Percentiles rank a stretch among this genome's conserved stretches.
phyloP scores from a whole-genome alignment of 192 early-diverging fungal species.

The Coemansia sp. region DNA sequence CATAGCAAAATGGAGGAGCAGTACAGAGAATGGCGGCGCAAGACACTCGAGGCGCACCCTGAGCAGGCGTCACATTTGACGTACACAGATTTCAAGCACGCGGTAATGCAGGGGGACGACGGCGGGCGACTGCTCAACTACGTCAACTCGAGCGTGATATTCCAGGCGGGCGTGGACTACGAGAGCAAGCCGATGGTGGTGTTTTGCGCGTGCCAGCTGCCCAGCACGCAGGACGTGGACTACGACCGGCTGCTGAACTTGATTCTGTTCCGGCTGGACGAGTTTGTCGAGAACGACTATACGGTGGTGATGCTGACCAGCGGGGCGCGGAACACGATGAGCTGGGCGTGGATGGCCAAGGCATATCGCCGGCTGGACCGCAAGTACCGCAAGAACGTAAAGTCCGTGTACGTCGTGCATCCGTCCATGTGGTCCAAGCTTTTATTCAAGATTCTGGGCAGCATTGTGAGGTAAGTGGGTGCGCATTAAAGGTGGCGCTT shows the following conservation, averaged over 20 bases:
- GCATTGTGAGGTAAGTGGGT: slow-evolving; percentile 43
- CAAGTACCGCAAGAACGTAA: slow-evolving; percentile 93
- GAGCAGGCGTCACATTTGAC: slow-evolving; percentile 7
- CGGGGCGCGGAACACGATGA: slow-evolving; percentile 68
- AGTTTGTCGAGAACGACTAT: slow-evolving; percentile 89
- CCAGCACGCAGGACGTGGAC: slow-evolving; percentile 65
- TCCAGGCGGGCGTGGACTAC: slow-evolving; percentile 71
- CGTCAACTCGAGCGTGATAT: slow-evolving; percentile 43
- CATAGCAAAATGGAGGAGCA: slow-evolving; percentile 46
- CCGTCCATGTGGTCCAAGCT: slow-evolving; percentile 66
- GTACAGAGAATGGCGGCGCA: slow-evolving; percentile 33
- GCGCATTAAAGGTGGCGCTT: not conserved
- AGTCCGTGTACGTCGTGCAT: slow-evolving; percentile 88
- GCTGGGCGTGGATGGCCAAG: slow-evolving; percentile 79
- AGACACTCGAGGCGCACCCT: slow-evolving; percentile 13
- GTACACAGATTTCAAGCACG: slow-evolving; percentile 21
- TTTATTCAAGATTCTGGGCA: slow-evolving; percentile 37
- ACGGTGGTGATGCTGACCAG: slow-evolving; percentile 82
- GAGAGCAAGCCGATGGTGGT: slow-evolving; percentile 80
- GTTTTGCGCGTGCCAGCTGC: slow-evolving; percentile 81
- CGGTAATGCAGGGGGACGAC: slow-evolving; percentile 48
- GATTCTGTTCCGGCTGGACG: slow-evolving; percentile 63
- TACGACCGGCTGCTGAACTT: slow-evolving; percentile 76
- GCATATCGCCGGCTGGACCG: slow-evolving; percentile 75
- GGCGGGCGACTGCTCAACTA: slow-evolving; percentile 36